A percentile compares a stretch with the other conserved stretches of the same genome.
Evolutionary conservation across 345 rosid genomes (phyloP).

Genomic region (Rhodamnia rubescens): DNA sequence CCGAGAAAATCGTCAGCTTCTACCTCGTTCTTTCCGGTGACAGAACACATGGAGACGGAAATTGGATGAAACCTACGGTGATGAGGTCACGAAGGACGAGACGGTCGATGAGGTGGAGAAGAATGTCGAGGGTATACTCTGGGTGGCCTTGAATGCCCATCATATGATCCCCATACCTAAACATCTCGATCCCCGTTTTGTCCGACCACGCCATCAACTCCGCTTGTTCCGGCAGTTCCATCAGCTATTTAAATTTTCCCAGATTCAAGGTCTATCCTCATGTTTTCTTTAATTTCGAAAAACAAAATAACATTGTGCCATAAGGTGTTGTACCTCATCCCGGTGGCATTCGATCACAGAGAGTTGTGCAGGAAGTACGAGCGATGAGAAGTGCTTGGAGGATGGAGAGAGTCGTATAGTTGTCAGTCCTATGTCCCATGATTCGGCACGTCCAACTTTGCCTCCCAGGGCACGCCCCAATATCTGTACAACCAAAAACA

Average conservation of each 20-base stretch:
- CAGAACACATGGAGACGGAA: neutral
- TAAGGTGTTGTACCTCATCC: constrained; percentile 40
- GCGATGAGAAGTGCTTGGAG: constrained; percentile 22
- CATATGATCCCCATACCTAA: constrained; percentile 43
- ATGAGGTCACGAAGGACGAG: constrained; percentile 23
- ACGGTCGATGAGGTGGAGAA: constrained; percentile 35
- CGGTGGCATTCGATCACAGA: constrained; percentile 48
- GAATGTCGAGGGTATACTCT: constrained; percentile 55
- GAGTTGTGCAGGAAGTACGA: constrained; percentile 22
- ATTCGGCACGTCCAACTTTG: constrained; percentile 25
- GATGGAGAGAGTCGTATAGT: constrained; percentile 30
- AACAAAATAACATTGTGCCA: neutral
- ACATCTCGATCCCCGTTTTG: constrained; percentile 50
- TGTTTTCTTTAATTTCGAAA: neutral
- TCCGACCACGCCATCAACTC: constrained; percentile 45
- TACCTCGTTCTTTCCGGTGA: neutral
- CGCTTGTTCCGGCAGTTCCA: constrained; percentile 35
- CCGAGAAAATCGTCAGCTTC: neutral
- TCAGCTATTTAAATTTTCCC: constrained; percentile 15
- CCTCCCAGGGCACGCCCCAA: constrained; percentile 60
- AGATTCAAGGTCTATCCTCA: neutral
- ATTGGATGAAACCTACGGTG: constrained; percentile 3
- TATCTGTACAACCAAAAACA: constrained; percentile 16
- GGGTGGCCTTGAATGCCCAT: constrained; percentile 88
- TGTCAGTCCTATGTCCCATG: constrained; percentile 61